Evolutionary conservation across 164 flowering plant genomes (phyloP), one percentile per base, ranked within the genome.

Genomic region (Chloranthus sessilifolius): DNA sequence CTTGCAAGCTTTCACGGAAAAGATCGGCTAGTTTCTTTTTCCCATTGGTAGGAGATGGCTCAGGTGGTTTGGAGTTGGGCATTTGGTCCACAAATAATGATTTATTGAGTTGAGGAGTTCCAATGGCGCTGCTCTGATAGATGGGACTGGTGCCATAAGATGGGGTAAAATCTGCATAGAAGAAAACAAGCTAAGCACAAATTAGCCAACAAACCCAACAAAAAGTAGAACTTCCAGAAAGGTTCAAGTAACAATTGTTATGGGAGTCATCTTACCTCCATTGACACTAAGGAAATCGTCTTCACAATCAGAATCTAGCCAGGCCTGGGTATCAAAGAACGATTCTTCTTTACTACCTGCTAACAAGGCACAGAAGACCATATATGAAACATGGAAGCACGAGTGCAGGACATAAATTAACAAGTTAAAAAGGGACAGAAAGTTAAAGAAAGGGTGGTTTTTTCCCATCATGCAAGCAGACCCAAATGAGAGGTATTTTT

Each of bases 281-380:
- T 79, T 77, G 63, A 87, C 92, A 56, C 96, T 87, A 33, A 27
- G 52, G 58, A 76, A 87, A 58, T 86, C 95, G 61, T 87, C 95
- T 29, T 87, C 96, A 56, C 83, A 82, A 49, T 87, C 96, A 3
- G 96, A 87, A 1, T 87, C 92, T 45, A 87, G 46, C 85, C 89
- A 87, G 17, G 78, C 61, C 16, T 58, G 76, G 24, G 89, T 73
- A 59, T 87, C 96, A 44, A 78, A 84, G 69, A 87, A 87, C 17
- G 55, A 38, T 56, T 87, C 96, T 20, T 80, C 95, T 58, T 77
- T 80, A 60, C 89, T 87, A 26, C 83, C 95, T 87, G 80, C 52
- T 46, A 22, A 30, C 11, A 25, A 35, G 3, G 10, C 11, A 35
- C 10, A 9, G 2, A 5, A 35, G n/a, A 35, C n/a, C 38, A 35